Percentiles rank a stretch among this genome's conserved stretches.
Evolutionary conservation across 2,329 filamentous ascomycete species (phyloP).

Genomic region (Beauveria sp.): DNA sequence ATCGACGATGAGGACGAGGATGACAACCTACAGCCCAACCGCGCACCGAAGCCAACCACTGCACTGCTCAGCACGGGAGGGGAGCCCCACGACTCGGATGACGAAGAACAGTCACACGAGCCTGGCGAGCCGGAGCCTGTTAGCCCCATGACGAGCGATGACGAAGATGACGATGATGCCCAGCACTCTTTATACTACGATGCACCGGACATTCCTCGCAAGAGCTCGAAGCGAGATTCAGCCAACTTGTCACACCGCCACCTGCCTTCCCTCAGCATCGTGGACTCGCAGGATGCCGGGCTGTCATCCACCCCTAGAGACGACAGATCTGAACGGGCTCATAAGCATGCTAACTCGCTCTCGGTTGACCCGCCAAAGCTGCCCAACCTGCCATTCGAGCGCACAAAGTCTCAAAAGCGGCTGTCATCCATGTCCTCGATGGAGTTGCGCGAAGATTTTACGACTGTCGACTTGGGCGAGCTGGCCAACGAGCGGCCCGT

Average conservation of each 20-base stretch:
- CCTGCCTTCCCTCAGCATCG: slow-evolving; percentile 29
- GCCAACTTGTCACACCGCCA: slow-evolving; percentile 26
- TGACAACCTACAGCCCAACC: slow-evolving; percentile 21
- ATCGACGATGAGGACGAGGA: slow-evolving; percentile 58
- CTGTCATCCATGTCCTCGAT: slow-evolving; percentile 44
- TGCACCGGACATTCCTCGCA: slow-evolving; percentile 58
- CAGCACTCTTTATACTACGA: slow-evolving; percentile 21
- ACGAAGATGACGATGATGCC: slow-evolving; percentile 33
- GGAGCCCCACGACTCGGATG: slow-evolving; percentile 37
- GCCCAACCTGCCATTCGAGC: slow-evolving; percentile 48
- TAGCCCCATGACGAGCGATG: slow-evolving; percentile 25
- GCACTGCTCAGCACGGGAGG: slow-evolving; percentile 40
- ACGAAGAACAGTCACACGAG: slow-evolving; percentile 21
- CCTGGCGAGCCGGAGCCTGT: slow-evolving; percentile 21
- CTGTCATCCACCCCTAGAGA: slow-evolving; percentile 1
- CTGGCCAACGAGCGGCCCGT: slow-evolving; percentile 41
- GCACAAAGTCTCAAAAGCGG: slow-evolving; percentile 44
- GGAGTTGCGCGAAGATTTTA: slow-evolving; percentile 38
- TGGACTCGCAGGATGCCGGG: slow-evolving; percentile 13
- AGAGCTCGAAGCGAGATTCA: slow-evolving; percentile 59
- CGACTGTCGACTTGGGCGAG: slow-evolving; percentile 29
- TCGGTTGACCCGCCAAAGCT: slow-evolving; percentile 20
- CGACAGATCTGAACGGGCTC: slow-evolving; percentile 8
- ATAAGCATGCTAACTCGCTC: slow-evolving; percentile 15
- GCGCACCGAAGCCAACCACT: slow-evolving; percentile 13